Evolutionary conservation across 164 flowering plant species (phyloP).

Genomic region (Vitis cinerea): DNA sequence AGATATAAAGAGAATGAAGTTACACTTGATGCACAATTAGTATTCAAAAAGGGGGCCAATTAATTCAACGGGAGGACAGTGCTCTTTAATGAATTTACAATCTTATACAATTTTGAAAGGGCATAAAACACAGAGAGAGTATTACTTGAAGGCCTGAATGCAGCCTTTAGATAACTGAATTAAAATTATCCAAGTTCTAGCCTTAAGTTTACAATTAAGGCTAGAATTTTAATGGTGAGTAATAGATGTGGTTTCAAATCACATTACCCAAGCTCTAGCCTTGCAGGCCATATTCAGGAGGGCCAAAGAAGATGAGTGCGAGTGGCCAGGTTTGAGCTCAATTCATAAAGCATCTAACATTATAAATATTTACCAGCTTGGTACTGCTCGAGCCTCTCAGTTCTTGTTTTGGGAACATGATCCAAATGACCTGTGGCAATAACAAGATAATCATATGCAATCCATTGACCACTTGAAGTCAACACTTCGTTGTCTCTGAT

Average conservation of each 20-base stretch:
- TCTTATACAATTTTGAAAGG: not conserved
- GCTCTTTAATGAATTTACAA: not conserved
- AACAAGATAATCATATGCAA: constrained; percentile 23
- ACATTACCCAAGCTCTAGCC: too few relatives aligned
- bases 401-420: constrained; percentile 8
- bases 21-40: not conserved
- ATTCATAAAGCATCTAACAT: too few relatives aligned
- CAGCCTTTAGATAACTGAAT: too few relatives aligned
- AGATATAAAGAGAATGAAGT: not conserved
- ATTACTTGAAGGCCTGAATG: too few relatives aligned
- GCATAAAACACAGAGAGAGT: not conserved
- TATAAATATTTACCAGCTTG: constrained; percentile 9
- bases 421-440: constrained; percentile 23
- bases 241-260: too few relatives aligned
- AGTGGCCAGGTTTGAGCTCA: too few relatives aligned
- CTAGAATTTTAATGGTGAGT: too few relatives aligned
- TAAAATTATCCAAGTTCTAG: too few relatives aligned
- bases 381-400: constrained; percentile 17
- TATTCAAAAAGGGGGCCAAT: not conserved
- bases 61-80: not conserved
- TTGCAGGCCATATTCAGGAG: too few relatives aligned
- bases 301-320: not conserved
- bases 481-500: constrained; percentile 9
- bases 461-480: constrained; percentile 2
- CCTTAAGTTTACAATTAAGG: too few relatives aligned